Percentiles rank a stretch among this genome's conserved stretches.
These are phyloP conservation scores for Penicillium sp. DNA, from an alignment of 2,329 filamentous ascomycete genomes.

Conservation along the genomic window DNA sequence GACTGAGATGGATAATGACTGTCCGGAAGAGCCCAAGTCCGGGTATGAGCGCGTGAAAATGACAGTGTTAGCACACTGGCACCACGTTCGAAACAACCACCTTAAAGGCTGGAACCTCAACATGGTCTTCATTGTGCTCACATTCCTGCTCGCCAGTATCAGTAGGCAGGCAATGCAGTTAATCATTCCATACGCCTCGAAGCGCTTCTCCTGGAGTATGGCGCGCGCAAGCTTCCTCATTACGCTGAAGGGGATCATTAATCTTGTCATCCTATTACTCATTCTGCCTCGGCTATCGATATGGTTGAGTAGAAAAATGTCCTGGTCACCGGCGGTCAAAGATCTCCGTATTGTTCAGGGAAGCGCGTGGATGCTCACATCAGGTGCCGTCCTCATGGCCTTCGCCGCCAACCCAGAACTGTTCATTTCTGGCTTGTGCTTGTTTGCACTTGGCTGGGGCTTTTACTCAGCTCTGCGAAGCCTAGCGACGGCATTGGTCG, in stretches of 20 bases:
- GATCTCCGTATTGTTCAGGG: conserved; percentile 3
- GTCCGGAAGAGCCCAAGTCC: neutral
- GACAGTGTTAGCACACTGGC: neutral
- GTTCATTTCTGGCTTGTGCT: neutral
- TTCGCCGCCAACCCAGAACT: neutral
- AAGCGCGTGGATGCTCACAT: conserved; percentile 1
- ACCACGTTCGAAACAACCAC: neutral
- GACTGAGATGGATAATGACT: neutral
- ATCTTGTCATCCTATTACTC: neutral
- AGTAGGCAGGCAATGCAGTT: neutral
- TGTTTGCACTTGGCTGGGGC: conserved; percentile 4
- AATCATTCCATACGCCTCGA: conserved; percentile 5
- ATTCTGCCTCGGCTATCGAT: conserved; percentile 1
- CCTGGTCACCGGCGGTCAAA: neutral
- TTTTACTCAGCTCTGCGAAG: conserved; percentile 2
- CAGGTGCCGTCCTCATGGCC: neutral
- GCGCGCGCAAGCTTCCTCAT: conserved; percentile 5
- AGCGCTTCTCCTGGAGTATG: conserved; percentile 4
- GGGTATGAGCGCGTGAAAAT: neutral
- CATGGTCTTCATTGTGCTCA: neutral
- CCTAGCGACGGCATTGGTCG: neutral
- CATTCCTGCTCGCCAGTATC: conserved; percentile 1
- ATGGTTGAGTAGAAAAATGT: conserved; percentile 1
- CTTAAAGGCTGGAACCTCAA: neutral
- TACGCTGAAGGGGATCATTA: neutral